Base-by-base conservation (phyloP, 2,329 filamentous ascomycete species). In the Cadophora malorum region DNA sequence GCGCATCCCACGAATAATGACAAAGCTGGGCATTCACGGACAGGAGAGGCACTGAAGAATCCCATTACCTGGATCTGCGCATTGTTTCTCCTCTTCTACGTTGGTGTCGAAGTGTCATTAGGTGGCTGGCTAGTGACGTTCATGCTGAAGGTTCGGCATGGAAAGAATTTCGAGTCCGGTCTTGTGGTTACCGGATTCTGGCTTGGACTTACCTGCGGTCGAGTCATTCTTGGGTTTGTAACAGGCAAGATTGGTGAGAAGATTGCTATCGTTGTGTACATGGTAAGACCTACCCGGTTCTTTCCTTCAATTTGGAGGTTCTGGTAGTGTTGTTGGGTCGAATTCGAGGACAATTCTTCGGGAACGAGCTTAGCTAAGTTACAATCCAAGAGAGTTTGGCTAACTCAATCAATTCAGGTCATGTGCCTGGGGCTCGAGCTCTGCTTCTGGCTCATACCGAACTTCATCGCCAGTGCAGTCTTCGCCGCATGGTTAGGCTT, bases 111-210 rank as follows among this genome's bases (percentile, higher is more conserved):
- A 71, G 90, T 93, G 68, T 88, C 87, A 0, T 81, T 94, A 1
- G 90, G 90, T 23, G 92, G 92, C 16, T 96, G 92, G 92, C 90
- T 96, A 70, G 90, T 93, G 56, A 90, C 90, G 0, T 96, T 97
- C 77, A 96, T 97, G 92, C 88, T 94, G n/a, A 83, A 86, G 21
- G 89, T 94, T 25, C 33, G 66, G 28, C 66, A 64, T 28, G 66
- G 66, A 21, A 56, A 67, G 33, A 45, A 53, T 2, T 67, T 67
- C n/a, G 61, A 45, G 10, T 67, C 66, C n/a, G 66, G 66, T 35
- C 35, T 67, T 9, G 66, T 67, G 9, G 66, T 61, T 23, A 95
- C 91, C 0, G 90, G 92, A 0, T 96, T 96, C 80, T 97, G 93
- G 93, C 85, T 93, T 31, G 93, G 93, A 0, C 83, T 96, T 66